Conservation (phyloP, 768 basidiomycete genomes). For the Boletus sp. region DNA sequence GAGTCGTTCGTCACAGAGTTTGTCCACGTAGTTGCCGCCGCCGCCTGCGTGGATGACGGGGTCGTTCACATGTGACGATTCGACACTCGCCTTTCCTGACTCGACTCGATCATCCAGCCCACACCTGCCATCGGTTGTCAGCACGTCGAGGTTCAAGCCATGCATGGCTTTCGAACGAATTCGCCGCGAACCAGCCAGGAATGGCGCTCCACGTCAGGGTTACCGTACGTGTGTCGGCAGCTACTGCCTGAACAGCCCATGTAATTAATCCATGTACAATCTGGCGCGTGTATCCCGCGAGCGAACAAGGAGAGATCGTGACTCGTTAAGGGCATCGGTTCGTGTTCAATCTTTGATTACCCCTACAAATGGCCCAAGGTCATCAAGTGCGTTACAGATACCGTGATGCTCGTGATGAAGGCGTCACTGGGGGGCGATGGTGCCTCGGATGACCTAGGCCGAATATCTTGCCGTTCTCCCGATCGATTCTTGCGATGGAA, state of each 20-base stretch:
- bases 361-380: constrained; percentile 13
- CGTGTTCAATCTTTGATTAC: constrained; percentile 23
- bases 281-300: constrained; percentile 21
- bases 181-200: neutral
- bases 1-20: constrained; percentile 1
- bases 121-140: constrained; percentile 2
- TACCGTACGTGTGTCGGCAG: constrained; percentile 19
- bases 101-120: neutral
- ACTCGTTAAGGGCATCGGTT: constrained; percentile 15
- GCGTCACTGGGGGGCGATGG: neutral
- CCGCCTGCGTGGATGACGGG: neutral
- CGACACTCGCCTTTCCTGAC: neutral
- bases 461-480: constrained; percentile 8
- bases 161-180: neutral
- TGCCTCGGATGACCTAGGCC: constrained; percentile 13
- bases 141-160: neutral
- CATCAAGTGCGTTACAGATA: constrained; percentile 8
- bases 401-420: constrained; percentile 11
- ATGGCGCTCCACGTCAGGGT: neutral
- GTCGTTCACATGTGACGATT: neutral
- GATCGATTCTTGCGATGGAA: constrained; percentile 11
- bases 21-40: constrained; percentile 16
- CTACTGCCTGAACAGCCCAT: constrained; percentile 2
- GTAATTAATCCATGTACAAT: constrained; percentile 10
- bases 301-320: constrained; percentile 12